Evolutionary conservation across 2,329 filamentous ascomycete genomes (phyloP).

Genomic region (Fusarium sp.): DNA sequence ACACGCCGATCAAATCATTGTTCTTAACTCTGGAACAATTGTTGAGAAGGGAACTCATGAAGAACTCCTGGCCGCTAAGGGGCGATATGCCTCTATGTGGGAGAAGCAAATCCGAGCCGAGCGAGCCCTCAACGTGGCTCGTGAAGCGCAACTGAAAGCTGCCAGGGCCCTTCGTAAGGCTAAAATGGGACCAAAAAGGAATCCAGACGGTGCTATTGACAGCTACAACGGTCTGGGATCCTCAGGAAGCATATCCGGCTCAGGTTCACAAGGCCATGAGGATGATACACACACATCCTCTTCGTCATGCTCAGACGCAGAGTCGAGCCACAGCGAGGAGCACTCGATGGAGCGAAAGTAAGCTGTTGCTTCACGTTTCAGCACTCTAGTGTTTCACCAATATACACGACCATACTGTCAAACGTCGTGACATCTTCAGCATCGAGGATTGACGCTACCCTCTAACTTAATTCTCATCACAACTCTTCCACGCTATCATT

Average conservation of each 20-base stretch:
- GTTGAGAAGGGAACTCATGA: slow-evolving; percentile 82
- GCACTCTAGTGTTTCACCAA: background rate
- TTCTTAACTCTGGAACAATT: slow-evolving; percentile 80
- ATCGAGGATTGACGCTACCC: background rate
- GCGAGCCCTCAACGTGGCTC: slow-evolving; percentile 60
- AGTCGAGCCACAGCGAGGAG: slow-evolving; percentile 49
- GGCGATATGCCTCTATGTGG: slow-evolving; percentile 88
- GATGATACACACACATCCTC: slow-evolving; percentile 49
- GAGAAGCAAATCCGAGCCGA: slow-evolving; percentile 86
- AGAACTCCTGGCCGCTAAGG: slow-evolving; percentile 74
- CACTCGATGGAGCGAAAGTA: slow-evolving; percentile 36
- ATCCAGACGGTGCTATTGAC: slow-evolving; percentile 55
- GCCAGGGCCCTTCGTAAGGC: slow-evolving; percentile 57
- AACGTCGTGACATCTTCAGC: background rate
- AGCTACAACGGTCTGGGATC: slow-evolving; percentile 59
- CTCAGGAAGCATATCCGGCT: slow-evolving; percentile 53
- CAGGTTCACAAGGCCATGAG: slow-evolving; percentile 47
- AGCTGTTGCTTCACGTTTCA: background rate
- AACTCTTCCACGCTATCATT: slow-evolving; percentile 17
- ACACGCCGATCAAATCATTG: slow-evolving; percentile 85
- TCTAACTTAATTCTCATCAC: slow-evolving; percentile 10
- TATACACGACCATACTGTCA: background rate
- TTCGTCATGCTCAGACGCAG: slow-evolving; percentile 51
- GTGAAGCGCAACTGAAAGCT: slow-evolving; percentile 50
- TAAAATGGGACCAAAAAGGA: slow-evolving; percentile 56